Conservation (phyloP, 768 basidiomycete species). For the Rhodotorula diobovata region DNA sequence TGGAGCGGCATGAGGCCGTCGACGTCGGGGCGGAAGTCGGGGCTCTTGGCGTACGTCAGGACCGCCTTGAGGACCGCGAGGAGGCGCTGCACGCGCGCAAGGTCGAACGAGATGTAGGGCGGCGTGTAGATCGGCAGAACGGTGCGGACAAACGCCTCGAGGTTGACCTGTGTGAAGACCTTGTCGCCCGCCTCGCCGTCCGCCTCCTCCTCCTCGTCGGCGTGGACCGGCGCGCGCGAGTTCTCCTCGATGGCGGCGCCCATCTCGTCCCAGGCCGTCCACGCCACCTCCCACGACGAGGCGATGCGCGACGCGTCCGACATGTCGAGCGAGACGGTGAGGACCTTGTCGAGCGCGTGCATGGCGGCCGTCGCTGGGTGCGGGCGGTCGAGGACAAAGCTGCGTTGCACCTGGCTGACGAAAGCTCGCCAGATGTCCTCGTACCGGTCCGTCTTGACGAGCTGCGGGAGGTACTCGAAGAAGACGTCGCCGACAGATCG, state of each 20-base stretch:
- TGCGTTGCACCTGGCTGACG: conserved; percentile 64
- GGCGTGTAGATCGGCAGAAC: conserved; percentile 55
- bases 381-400: conserved; percentile 64
- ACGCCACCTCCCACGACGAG: conserved; percentile 60
- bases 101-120: conserved; percentile 37
- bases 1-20: conserved; percentile 62
- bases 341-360: conserved; percentile 72
- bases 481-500: conserved; percentile 79
- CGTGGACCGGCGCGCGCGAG: not conserved
- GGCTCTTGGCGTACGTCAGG: conserved; percentile 69
- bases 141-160: conserved; percentile 73
- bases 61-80: conserved; percentile 73
- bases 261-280: conserved; percentile 62
- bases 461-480: conserved; percentile 69
- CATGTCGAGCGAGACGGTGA: conserved; percentile 54
- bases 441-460: conserved; percentile 70
- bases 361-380: conserved; percentile 75
- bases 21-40: conserved; percentile 82
- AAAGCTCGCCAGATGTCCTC: conserved; percentile 68
- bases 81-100: conserved; percentile 62
- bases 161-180: conserved; percentile 76
- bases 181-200: not conserved
- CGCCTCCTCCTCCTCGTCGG: not conserved
- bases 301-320: conserved; percentile 48
- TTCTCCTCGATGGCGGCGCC: conserved; percentile 21